Percentiles rank a stretch among this genome's conserved stretches.
Conservation (phyloP, 345 rosid species). For the Dimocarpus longan region DNA sequence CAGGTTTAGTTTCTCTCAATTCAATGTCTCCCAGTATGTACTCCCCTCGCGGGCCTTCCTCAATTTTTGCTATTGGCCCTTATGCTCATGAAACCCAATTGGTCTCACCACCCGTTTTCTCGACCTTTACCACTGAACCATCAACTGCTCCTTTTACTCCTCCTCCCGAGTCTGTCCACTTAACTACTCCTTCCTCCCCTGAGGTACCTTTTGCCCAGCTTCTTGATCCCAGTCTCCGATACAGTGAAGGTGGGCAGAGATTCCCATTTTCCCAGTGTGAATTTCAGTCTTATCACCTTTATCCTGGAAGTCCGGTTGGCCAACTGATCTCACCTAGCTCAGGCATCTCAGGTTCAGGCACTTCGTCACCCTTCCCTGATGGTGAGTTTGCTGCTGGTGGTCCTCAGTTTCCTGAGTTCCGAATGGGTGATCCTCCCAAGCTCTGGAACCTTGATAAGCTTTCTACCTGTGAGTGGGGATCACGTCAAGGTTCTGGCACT, state of each 20-base stretch:
- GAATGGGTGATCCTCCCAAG: constrained; percentile 60
- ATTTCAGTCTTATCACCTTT: constrained; percentile 74
- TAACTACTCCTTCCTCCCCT: constrained; percentile 92
- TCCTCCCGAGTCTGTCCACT: constrained; percentile 79
- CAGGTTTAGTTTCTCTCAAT: constrained; percentile 58
- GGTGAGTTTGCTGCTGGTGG: constrained; percentile 46
- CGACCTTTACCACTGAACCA: constrained; percentile 94
- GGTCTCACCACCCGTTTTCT: constrained; percentile 94
- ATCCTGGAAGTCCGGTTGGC: constrained; percentile 97
- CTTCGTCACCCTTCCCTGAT: constrained; percentile 92
- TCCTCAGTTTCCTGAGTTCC: constrained; percentile 59
- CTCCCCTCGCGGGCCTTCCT: constrained; percentile 71
- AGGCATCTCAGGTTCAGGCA: constrained; percentile 82
- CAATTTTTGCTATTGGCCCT: constrained; percentile 94
- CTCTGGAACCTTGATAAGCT: constrained; percentile 61
- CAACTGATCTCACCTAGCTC: constrained; percentile 91
- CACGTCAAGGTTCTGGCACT: constrained; percentile 47
- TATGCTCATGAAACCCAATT: constrained; percentile 90
- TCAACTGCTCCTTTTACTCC: constrained; percentile 97
- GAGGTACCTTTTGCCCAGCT: constrained; percentile 97
- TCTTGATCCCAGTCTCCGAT: constrained; percentile 50
- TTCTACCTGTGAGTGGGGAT: constrained; percentile 41
- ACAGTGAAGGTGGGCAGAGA: constrained; percentile 40
- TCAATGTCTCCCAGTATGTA: constrained; percentile 65
- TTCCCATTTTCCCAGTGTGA: constrained; percentile 62